Evolutionary conservation across 1,139 yeast species (phyloP).

Genomic region (Debaryomyces psychrophilus): DNA sequence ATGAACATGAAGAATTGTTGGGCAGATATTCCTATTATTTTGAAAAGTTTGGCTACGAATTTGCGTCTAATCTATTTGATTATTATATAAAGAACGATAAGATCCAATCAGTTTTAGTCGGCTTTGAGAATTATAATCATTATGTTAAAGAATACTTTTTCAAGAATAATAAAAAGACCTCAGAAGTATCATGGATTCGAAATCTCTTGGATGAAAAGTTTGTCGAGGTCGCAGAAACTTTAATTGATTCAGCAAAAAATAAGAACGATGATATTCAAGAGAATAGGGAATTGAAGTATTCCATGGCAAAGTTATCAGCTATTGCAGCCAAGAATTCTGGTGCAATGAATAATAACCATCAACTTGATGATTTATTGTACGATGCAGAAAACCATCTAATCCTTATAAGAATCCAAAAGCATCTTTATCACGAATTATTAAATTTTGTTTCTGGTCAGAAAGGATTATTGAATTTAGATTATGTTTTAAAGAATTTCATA

Average conservation of each 20-base stretch:
- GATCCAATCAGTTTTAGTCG: constrained; percentile 55
- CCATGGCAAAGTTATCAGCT: constrained; percentile 67
- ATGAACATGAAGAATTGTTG: constrained; percentile 18
- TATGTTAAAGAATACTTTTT: constrained; percentile 57
- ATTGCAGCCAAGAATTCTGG: constrained; percentile 29
- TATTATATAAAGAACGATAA: constrained; percentile 59
- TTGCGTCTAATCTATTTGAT: constrained; percentile 68
- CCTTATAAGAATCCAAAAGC: constrained; percentile 50
- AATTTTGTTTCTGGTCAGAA: constrained; percentile 27
- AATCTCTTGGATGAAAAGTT: constrained; percentile 58
- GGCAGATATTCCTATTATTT: constrained; percentile 56
- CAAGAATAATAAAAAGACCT: constrained; percentile 49
- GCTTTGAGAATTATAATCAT: constrained; percentile 56
- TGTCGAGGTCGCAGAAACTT: constrained; percentile 49
- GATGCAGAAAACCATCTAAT: constrained; percentile 54
- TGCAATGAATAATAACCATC: neutral
- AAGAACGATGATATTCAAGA: constrained; percentile 45
- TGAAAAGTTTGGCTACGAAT: constrained; percentile 63
- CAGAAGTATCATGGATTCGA: constrained; percentile 74
- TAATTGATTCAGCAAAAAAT: constrained; percentile 42
- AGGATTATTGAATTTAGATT: constrained; percentile 20
- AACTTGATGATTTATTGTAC: constrained; percentile 30
- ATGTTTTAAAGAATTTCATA: constrained; percentile 25
- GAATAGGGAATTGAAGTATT: constrained; percentile 60
- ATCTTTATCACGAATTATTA: constrained; percentile 37